These are phyloP conservation scores for Hanseniaspora gamundiae DNA, from an alignment of 1,139 yeast species.

Conservation along the genomic window DNA sequence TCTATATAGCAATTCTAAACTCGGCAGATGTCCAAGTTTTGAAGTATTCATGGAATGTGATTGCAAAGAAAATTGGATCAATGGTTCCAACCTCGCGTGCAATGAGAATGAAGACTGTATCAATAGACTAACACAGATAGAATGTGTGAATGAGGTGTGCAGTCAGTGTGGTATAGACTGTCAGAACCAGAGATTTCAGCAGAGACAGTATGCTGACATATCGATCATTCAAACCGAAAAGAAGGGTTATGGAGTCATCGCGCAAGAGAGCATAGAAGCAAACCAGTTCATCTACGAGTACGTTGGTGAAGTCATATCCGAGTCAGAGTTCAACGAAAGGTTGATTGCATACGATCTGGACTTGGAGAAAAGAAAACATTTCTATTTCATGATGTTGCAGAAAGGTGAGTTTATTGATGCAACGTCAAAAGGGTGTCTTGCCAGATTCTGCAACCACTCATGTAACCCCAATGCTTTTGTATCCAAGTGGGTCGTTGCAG, in stretches of 20 bases:
- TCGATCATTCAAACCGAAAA: constrained; percentile 68
- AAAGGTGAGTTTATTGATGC: constrained; percentile 92
- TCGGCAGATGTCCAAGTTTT: constrained; percentile 60
- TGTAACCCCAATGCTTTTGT: constrained; percentile 91
- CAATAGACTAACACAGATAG: constrained; percentile 82
- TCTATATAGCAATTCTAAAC: constrained; percentile 42
- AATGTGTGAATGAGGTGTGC: constrained; percentile 67
- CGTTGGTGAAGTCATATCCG: constrained; percentile 87
- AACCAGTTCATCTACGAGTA: constrained; percentile 77
- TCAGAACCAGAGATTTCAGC: constrained; percentile 80
- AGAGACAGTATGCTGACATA: constrained; percentile 54
- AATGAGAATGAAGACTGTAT: constrained; percentile 82
- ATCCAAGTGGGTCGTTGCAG: constrained; percentile 95
- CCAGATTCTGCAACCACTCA: constrained; percentile 88
- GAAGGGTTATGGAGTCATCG: constrained; percentile 86
- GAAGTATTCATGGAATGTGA: constrained; percentile 82
- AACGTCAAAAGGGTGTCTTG: constrained; percentile 74
- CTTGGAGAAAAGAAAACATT: constrained; percentile 61
- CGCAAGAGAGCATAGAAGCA: constrained; percentile 44
- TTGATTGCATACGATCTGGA: constrained; percentile 53
- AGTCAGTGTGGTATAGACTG: constrained; percentile 65
- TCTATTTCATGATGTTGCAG: constrained; percentile 95
- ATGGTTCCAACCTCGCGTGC: constrained; percentile 55
- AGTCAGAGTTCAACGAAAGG: constrained; percentile 54
- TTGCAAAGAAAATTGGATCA: constrained; percentile 35